Base-by-base conservation (phyloP, 495 filamentous ascomycete genomes). In the Lindgomyces ingoldianus region DNA sequence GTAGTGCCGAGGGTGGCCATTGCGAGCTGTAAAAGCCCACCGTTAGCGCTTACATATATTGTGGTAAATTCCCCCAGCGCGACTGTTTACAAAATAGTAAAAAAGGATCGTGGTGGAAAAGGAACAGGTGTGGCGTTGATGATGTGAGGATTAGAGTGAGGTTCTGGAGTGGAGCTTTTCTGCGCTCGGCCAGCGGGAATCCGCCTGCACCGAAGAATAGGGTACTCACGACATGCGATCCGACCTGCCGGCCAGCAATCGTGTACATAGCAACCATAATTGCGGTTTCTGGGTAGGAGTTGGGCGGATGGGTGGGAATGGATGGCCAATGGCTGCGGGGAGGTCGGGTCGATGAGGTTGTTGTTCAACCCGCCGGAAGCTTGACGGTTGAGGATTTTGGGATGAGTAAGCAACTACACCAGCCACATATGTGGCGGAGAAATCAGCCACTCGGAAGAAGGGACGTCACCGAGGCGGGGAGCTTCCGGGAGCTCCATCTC, bases 201-300 rank as follows among this genome's bases (percentile, higher is more conserved):
- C 9, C 44, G 19, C 36, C 41, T 24, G 21, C 16, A 44, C 3
- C 48, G 55, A 47, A 68, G 42, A 45, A 51, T 48, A 54, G 18
- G 48, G 24, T 44, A 67, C 91, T 73, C 85, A 98, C 93, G 75
- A 88, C 80, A 81, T 97, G 94, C 54, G 94, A 96, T 80, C 89
- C 91, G 82, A 98, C 82, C 79, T 96, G 86, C 75, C 86, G 88
- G 83, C 93, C 94, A 79, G 88, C 82, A 74, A 97, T 81, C 68
- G 81, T 86, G 86, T 96, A 97, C 74, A 84, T 85, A 73, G 80
- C 83, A 74, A 92, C 91, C 93, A 98, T 98, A 68, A 80, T 93
- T 83, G 77, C 65, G 77, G 70, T 73, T 72, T 41, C 60, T 71
- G 74, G 74, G 67, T 77, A 72, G 61, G 73, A 73, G 74, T 69